phyloP scores from a whole-genome alignment of 177 flowering plant species.

The Telopea speciosissima region DNA sequence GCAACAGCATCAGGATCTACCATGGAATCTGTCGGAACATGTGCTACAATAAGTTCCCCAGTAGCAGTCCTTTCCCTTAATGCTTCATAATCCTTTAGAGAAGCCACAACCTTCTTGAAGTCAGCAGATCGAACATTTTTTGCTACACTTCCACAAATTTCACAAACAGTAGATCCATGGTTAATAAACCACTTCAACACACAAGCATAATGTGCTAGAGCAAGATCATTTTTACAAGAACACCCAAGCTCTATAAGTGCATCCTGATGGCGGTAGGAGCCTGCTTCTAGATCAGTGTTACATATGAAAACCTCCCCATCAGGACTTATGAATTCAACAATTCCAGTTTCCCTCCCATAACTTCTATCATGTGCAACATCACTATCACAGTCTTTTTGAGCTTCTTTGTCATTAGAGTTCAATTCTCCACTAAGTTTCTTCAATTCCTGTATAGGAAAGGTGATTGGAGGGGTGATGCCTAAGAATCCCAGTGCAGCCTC shows the following conservation, averaged over 20 bases:
- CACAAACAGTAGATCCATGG: conserved; percentile 89
- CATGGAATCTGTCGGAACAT: conserved; percentile 31
- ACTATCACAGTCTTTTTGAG: conserved; percentile 18
- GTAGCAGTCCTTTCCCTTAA: conserved; percentile 70
- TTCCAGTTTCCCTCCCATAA: conserved; percentile 29
- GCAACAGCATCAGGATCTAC: conserved; percentile 94
- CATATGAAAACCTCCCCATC: conserved; percentile 84
- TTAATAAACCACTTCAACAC: conserved; percentile 93
- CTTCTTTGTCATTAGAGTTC: conserved; percentile 23
- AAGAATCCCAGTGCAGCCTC: conserved; percentile 70
- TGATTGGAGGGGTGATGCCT: conserved; percentile 49
- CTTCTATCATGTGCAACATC: conserved; percentile 14
- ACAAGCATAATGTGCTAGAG: conserved; percentile 89
- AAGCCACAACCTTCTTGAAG: conserved; percentile 58
- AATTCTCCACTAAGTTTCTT: conserved; percentile 22
- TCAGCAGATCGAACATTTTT: conserved; percentile 57
- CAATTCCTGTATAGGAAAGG: conserved; percentile 35
- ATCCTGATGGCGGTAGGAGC: conserved; percentile 42
- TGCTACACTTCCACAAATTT: conserved; percentile 73
- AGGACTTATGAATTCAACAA: conserved; percentile 68
- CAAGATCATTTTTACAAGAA: conserved; percentile 84
- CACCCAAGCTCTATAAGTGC: conserved; percentile 75
- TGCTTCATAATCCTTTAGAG: conserved; percentile 74
- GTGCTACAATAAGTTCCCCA: conserved; percentile 51
- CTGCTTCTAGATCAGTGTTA: conserved; percentile 62